phyloP scores from a whole-genome alignment of 306 rosid genomes.

The Cyclanthera cordifolia region DNA sequence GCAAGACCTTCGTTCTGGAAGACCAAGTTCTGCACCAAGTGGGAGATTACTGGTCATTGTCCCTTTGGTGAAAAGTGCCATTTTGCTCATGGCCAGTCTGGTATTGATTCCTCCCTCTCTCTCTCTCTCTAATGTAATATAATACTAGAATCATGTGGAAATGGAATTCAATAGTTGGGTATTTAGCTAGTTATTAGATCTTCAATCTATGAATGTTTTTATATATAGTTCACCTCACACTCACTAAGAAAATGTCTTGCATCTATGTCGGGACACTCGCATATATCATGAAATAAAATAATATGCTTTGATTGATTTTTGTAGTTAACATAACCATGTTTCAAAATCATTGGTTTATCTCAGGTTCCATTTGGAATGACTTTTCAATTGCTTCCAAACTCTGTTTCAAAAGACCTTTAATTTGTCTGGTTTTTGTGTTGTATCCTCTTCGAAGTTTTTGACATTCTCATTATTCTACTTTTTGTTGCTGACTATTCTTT shows the following conservation, averaged over 20 bases:
- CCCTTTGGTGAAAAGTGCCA: slow-evolving; percentile 68
- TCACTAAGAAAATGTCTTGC: too few species aligned
- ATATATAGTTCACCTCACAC: too few species aligned
- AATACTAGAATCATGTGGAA: background rate
- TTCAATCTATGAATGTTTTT: too few species aligned
- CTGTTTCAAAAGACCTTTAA: background rate
- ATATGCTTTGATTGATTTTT: too few species aligned
- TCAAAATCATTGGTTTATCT: too few species aligned
- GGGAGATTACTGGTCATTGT: slow-evolving; percentile 66
- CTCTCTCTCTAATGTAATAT: background rate
- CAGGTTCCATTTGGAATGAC: too few species aligned
- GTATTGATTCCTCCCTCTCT: slow-evolving; percentile 22
- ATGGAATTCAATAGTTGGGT: background rate
- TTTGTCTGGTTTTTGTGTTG: background rate
- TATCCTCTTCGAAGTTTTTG: background rate
- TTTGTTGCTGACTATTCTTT: slow-evolving; percentile 14
- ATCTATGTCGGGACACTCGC: too few species aligned
- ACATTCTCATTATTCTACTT: background rate
- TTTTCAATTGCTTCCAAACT: too few species aligned
- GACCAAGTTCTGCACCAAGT: slow-evolving; percentile 70
- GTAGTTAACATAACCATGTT: too few species aligned
- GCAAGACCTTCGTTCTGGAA: slow-evolving; percentile 50
- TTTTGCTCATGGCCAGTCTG: slow-evolving; percentile 90
- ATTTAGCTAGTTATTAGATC: background rate
- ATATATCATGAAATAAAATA: too few species aligned